These are phyloP conservation scores for Avicennia marina DNA, from an alignment of 257 asterid species.

Conservation along the genomic window DNA sequence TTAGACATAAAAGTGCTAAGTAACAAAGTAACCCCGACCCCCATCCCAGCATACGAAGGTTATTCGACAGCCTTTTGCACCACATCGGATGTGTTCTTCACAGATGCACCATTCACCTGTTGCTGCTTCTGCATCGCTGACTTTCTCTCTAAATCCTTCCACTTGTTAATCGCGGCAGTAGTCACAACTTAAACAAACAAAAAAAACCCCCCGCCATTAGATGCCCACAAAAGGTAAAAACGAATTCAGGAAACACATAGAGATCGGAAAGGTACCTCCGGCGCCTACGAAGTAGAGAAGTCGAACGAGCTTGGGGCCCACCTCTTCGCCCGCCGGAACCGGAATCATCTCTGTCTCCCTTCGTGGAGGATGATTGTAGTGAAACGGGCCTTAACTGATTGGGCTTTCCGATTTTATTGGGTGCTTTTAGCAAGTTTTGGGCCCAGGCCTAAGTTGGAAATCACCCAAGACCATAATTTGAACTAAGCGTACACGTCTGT, in stretches of 20 bases:
- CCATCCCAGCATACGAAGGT: neutral
- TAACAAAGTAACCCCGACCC: neutral
- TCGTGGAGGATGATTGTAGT: neutral
- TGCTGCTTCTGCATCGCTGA: conserved; percentile 36
- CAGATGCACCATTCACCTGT: conserved; percentile 19
- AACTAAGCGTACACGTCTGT: too few species aligned
- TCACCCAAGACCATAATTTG: too few species aligned
- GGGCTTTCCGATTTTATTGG: neutral
- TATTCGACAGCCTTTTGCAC: conserved; percentile 36
- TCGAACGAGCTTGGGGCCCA: conserved; percentile 42
- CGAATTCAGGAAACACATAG: neutral
- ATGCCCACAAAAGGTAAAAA: neutral
- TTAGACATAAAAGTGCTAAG: neutral
- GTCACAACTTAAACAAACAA: conserved; percentile 32
- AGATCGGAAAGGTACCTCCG: conserved; percentile 33
- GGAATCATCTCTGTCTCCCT: conserved; percentile 9
- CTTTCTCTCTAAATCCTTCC: conserved; percentile 43
- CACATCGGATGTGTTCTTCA: conserved; percentile 30
- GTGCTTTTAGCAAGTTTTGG: neutral
- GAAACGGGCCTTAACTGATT: neutral
- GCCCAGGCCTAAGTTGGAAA: too few species aligned
- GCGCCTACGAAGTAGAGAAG: conserved; percentile 59
- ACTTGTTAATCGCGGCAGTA: conserved; percentile 53
- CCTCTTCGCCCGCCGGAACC: conserved; percentile 47
- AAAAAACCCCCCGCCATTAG: neutral